Evolutionary conservation across 768 basidiomycete species (phyloP).

Genomic region (Agaricus blazei): DNA sequence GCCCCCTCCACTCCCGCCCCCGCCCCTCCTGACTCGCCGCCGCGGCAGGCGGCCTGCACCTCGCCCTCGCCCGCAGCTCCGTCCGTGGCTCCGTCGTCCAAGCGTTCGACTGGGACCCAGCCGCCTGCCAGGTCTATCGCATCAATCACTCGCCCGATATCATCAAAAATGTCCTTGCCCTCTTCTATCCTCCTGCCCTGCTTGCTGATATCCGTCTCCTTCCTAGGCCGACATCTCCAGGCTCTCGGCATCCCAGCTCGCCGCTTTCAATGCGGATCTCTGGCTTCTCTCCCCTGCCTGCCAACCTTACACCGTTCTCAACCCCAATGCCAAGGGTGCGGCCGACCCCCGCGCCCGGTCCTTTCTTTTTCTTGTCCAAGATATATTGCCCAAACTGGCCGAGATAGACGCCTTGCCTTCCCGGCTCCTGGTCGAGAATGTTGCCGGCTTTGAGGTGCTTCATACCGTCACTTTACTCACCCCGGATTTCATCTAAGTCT

Average conservation of each 20-base stretch:
- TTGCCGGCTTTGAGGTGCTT: constrained; percentile 75
- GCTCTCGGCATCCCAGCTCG: constrained; percentile 44
- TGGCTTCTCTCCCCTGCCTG: constrained; percentile 84
- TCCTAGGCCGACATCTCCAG: constrained; percentile 57
- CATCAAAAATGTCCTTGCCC: constrained; percentile 42
- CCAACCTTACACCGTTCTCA: constrained; percentile 80
- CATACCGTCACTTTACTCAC: constrained; percentile 1
- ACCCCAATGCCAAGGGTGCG: constrained; percentile 65
- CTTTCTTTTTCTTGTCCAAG: constrained; percentile 65
- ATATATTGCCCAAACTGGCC: constrained; percentile 57
- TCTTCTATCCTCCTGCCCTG: not conserved
- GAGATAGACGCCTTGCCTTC: constrained; percentile 41
- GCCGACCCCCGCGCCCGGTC: constrained; percentile 71
- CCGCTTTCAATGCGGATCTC: constrained; percentile 45
- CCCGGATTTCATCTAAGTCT: not conserved
- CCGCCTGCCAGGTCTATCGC: constrained; percentile 64
- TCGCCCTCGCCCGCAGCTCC: constrained; percentile 52
- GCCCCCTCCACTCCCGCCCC: constrained; percentile 2
- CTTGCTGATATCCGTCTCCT: not conserved
- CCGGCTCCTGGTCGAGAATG: constrained; percentile 71
- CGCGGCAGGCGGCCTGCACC: constrained; percentile 62
- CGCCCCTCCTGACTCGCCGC: not conserved
- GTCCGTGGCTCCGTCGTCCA: constrained; percentile 44
- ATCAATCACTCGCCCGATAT: constrained; percentile 49
- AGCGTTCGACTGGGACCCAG: constrained; percentile 84